A percentile compares a stretch with the other conserved stretches of the same genome.
phyloP scores from a whole-genome alignment of 176 grass and related monocot species.

The Urochloa ruziziensis region DNA sequence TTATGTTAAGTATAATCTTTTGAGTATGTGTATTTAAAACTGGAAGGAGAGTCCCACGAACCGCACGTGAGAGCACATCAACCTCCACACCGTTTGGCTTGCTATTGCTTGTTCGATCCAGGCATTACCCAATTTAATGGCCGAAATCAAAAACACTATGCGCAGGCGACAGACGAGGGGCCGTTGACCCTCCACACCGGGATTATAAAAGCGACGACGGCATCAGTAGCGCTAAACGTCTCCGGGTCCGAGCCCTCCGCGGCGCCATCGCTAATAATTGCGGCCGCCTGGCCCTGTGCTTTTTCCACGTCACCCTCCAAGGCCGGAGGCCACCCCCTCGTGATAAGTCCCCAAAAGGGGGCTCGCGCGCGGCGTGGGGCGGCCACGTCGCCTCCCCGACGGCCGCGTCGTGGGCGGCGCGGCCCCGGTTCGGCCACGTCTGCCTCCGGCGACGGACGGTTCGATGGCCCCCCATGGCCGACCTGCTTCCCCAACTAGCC shows the following conservation, averaged over 20 bases:
- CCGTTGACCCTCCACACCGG: background rate
- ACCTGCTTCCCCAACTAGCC: conserved; percentile 27
- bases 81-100: too few species aligned
- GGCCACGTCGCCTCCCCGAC: conserved; percentile 27
- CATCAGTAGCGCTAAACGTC: conserved; percentile 27
- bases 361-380: background rate
- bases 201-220: background rate
- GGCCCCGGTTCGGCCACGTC: conserved; percentile 47
- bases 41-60: too few species aligned
- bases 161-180: background rate
- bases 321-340: background rate
- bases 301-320: conserved; percentile 10
- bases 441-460: background rate
- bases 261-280: background rate
- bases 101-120: background rate
- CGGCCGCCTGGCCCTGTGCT: background rate
- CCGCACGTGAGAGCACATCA: too few species aligned
- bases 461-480: background rate
- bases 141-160: background rate
- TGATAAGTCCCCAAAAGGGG: conserved; percentile 4
- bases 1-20: too few species aligned
- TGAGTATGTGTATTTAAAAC: too few species aligned
- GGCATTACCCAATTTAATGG: conserved; percentile 17
- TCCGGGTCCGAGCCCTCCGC: background rate
- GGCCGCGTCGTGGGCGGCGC: background rate